Percentiles rank a stretch among this genome's conserved stretches.
phyloP scores from a whole-genome alignment of 2,329 filamentous ascomycete species.

The Botrytis sinoallii region DNA sequence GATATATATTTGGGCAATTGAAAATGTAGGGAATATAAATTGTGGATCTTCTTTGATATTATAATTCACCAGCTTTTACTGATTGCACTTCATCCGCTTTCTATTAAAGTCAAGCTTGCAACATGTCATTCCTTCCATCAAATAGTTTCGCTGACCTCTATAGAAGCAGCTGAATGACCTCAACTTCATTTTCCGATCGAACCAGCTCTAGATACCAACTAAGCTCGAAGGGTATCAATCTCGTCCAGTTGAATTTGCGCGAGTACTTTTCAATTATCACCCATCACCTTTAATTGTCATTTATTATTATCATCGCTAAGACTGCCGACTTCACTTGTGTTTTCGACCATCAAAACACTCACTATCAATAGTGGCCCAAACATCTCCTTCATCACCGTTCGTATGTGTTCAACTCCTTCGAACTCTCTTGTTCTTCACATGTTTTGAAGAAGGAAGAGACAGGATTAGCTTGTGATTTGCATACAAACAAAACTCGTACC shows the following conservation, averaged over 20 bases:
- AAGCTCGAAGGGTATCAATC: neutral
- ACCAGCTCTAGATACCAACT: neutral
- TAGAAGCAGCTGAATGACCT: too few species aligned
- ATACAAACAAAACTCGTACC: neutral
- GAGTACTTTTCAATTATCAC: neutral
- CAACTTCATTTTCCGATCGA: neutral
- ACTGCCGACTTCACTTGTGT: neutral
- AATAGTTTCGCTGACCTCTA: too few species aligned
- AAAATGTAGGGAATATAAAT: neutral
- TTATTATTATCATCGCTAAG: neutral
- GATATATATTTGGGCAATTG: neutral
- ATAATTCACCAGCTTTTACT: neutral
- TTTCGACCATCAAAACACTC: accelerated
- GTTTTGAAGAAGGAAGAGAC: too few species aligned
- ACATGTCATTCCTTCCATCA: neutral
- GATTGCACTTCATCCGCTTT: too few species aligned
- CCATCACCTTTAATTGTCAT: neutral
- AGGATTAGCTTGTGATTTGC: too few species aligned
- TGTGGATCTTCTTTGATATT: neutral
- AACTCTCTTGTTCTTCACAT: too few species aligned
- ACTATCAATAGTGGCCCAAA: neutral
- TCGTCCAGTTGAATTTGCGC: too few species aligned
- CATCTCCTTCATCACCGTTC: neutral
- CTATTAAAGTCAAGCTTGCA: too few species aligned
- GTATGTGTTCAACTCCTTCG: too few species aligned